Conservation (phyloP, 163 green algal species). For the Scenedesmus sp. region DNA sequence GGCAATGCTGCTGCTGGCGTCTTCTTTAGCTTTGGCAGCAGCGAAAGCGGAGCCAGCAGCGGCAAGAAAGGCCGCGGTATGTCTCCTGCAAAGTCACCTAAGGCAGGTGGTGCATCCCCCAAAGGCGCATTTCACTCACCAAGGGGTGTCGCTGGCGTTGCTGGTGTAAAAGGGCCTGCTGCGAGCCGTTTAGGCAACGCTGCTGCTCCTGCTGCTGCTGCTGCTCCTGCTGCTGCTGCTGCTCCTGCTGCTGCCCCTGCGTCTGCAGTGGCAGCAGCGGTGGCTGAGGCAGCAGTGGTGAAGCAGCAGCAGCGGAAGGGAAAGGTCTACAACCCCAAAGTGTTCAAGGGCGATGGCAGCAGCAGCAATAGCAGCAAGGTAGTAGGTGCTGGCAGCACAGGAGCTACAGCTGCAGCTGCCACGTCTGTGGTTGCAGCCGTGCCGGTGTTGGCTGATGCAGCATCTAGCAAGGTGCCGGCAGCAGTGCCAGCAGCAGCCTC, state of each 20-base stretch:
- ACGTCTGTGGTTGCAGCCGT: background rate
- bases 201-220: constrained; percentile 18
- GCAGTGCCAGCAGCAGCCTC: background rate
- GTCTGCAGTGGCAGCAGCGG: background rate
- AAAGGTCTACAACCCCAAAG: background rate
- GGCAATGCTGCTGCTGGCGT: background rate
- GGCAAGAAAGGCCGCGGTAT: background rate
- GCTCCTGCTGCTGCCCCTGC: background rate
- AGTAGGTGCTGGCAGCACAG: background rate
- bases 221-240: background rate
- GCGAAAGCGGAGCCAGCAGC: background rate
- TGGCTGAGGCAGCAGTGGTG: background rate
- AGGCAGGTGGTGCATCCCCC: background rate
- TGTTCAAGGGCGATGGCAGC: background rate
- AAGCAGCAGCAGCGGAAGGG: constrained; percentile 17
- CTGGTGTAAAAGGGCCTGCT: background rate
- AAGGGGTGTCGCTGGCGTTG: background rate
- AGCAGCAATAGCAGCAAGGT: background rate
- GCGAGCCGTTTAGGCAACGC: background rate
- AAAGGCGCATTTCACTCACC: background rate
- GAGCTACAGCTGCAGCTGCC: background rate
- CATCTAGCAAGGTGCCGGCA: background rate
- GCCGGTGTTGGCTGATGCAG: background rate
- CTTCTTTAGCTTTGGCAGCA: background rate
- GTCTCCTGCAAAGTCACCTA: background rate